Conservation (phyloP, 768 basidiomycete species). For the Lyophyllum semitale region DNA sequence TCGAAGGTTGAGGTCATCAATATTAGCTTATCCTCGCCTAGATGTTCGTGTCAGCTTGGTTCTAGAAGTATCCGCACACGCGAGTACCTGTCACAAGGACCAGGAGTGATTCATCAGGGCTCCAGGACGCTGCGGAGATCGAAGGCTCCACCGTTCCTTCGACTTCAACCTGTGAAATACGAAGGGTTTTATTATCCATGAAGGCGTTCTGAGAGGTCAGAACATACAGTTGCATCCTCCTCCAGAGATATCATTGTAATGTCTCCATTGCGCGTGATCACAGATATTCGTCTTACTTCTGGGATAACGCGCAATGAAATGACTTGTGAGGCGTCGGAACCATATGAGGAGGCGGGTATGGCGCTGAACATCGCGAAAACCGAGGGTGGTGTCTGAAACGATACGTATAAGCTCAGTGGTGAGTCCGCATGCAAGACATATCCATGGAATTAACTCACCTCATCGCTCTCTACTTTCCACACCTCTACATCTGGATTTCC, state of each 20-base stretch:
- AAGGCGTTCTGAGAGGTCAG: not conserved
- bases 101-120: slow-evolving; percentile 89
- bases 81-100: slow-evolving; percentile 74
- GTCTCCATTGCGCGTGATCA: slow-evolving; percentile 79
- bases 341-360: slow-evolving; percentile 25
- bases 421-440: not conserved
- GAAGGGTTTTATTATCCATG: slow-evolving; percentile 19
- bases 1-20: slow-evolving; percentile 91
- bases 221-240: slow-evolving; percentile 47
- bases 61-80: not conserved
- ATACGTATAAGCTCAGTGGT: slow-evolving; percentile 9
- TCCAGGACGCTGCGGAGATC: slow-evolving; percentile 83
- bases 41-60: not conserved
- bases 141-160: slow-evolving; percentile 88
- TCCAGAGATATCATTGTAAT: slow-evolving; percentile 69
- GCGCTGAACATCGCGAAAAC: slow-evolving; percentile 40
- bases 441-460: slow-evolving; percentile 15
- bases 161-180: slow-evolving; percentile 55
- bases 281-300: slow-evolving; percentile 66
- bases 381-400: slow-evolving; percentile 16
- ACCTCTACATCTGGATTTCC: slow-evolving; percentile 59
- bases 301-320: slow-evolving; percentile 69
- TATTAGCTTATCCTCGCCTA: slow-evolving; percentile 78
- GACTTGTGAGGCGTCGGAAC: slow-evolving; percentile 40
- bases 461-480: slow-evolving; percentile 42